phyloP scores from a whole-genome alignment of 192 early-diverging fungal species.

The Jimgerdemannia lactiflua region DNA sequence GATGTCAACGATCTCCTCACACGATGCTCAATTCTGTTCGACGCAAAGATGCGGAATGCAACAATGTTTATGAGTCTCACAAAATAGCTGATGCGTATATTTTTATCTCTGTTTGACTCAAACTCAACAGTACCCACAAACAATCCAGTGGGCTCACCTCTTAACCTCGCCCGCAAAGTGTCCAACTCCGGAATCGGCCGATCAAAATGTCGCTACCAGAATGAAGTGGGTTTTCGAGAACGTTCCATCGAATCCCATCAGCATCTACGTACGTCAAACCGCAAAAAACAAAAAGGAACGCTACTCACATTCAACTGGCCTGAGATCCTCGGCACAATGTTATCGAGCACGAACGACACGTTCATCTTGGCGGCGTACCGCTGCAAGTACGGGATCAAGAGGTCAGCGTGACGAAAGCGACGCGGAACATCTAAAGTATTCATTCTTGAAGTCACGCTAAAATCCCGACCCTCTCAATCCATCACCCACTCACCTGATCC shows the following conservation, averaged over 20 bases:
- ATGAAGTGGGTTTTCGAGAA: no score
- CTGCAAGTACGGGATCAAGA: constrained; percentile 3
- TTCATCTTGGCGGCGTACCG: constrained; percentile 41
- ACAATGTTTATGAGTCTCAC: no score
- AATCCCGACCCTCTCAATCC: background rate
- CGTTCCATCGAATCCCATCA: no score
- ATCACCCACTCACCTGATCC: constrained; percentile 36
- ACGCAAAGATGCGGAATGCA: no score
- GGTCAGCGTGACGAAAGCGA: no score
- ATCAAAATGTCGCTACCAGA: constrained; percentile 63
- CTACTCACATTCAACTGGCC: constrained; percentile 53
- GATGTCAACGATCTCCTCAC: background rate
- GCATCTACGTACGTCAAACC: no score
- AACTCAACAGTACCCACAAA: background rate
- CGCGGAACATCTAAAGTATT: no score
- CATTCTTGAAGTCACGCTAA: constrained; percentile 1
- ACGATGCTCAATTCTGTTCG: background rate
- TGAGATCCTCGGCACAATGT: constrained; percentile 54
- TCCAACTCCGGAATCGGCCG: constrained; percentile 82
- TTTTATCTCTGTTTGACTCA: no score
- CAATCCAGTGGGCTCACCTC: constrained; percentile 29
- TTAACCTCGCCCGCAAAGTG: constrained; percentile 42
- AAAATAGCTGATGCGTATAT: no score
- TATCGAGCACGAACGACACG: constrained; percentile 53
- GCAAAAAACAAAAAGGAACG: constrained; percentile 4